phyloP scores from a whole-genome alignment of 2,329 filamentous ascomycete species.

The Aspergillus pseudoglaucus region DNA sequence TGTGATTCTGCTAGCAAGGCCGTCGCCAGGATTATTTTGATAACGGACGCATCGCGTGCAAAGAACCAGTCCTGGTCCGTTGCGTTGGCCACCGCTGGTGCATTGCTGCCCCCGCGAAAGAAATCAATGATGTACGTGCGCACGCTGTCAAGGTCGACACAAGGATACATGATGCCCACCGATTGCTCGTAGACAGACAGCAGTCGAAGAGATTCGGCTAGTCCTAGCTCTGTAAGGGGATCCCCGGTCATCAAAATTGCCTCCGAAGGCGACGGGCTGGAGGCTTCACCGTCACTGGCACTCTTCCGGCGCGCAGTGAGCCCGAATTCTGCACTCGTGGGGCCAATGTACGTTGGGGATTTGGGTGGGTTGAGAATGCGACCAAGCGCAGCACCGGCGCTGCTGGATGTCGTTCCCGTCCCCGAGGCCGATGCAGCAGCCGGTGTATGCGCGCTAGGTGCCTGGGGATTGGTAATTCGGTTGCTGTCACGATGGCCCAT shows the following conservation, averaged over 20 bases:
- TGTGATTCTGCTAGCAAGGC: constrained; percentile 68
- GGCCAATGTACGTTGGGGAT: constrained; percentile 29
- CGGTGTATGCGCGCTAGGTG: neutral
- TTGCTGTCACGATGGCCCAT: constrained; percentile 7
- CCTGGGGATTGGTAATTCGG: constrained; percentile 2
- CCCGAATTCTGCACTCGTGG: constrained; percentile 32
- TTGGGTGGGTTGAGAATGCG: constrained; percentile 27
- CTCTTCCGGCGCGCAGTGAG: constrained; percentile 15
- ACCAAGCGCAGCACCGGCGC: constrained; percentile 11
- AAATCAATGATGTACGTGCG: constrained; percentile 40
- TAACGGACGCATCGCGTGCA: constrained; percentile 52
- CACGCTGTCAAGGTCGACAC: constrained; percentile 65
- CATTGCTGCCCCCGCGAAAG: constrained; percentile 9
- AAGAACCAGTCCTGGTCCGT: constrained; percentile 30
- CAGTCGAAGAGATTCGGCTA: constrained; percentile 70
- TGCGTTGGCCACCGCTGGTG: neutral
- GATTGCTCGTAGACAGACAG: constrained; percentile 78
- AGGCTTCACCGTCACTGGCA: constrained; percentile 14
- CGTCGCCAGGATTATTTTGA: constrained; percentile 76
- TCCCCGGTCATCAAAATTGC: constrained; percentile 47
- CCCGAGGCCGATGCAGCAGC: neutral
- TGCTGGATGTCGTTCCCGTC: neutral
- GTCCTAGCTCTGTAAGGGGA: constrained; percentile 66
- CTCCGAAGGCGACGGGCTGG: constrained; percentile 17
- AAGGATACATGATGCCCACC: constrained; percentile 82